Evolutionary conservation across 2,329 filamentous ascomycete genomes (phyloP), one percentile per base, ranked within the genome.

Genomic region (Aspergillus jensenii): DNA sequence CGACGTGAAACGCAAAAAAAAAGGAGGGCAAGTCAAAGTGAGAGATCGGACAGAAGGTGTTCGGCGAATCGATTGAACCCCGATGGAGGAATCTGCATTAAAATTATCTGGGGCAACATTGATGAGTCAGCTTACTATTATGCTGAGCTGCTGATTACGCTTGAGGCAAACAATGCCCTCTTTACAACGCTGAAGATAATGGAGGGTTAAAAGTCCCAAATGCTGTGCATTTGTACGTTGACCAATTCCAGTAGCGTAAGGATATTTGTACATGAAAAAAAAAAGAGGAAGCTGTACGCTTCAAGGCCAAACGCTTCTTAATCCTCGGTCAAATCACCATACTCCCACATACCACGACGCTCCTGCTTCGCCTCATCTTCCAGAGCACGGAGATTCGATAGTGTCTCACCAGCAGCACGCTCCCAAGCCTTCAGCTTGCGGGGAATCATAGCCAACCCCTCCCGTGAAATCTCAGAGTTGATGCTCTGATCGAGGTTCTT

Each of bases 301-400:
- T 48, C 21, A 37, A 52, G 27, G 21, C 25, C 53, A 53, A 52
- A 31, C 39, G 21, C 17, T 31, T 39, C 33, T 61, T 86, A 92
- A 71, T 96, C 91, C 79, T 96, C 93, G 14, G 91, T 96, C 71
- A 96, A 83, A 74, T 98, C 95, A 66, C 95, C 95, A 76, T 98
- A 99, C 83, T 99, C 95, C 93, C 93, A 99, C 84, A 96, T 95
- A 44, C 95, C 95, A 65, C 87, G 82, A 62, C 92, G 86, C 57
- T 87, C 87, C 55, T 84, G 81, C 84, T 96, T 96, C 4, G 93
- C 93, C 74, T 88, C 82, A 37, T 83, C 81, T 80, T 96, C 89
- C 52, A 89, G 84, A 74, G 89, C 84, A 70, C 85, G 87, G 61
- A 97, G 79, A 66, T 85, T 84, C 74, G 86, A 84, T 62, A 96